Evolutionary conservation across 306 rosid species (phyloP), one percentile per base, ranked within the genome.

Genomic region (Inga leiocalycina): DNA sequence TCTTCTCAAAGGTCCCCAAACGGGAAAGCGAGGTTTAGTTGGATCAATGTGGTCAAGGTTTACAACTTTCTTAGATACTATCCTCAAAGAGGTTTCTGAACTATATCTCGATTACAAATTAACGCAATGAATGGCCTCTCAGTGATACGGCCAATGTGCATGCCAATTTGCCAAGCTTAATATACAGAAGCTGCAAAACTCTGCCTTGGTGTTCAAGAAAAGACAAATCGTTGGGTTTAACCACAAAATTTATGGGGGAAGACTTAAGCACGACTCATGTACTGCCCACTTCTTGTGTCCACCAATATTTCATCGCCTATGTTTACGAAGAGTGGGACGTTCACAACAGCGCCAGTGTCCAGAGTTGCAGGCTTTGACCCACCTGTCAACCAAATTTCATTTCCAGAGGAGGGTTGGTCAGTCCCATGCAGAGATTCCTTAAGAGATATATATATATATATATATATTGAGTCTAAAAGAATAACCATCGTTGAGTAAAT

Each of bases 301-400:
- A 94, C 91, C 83, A 94, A 30, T 72, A 94, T 90, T 78, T 89
- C 90, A 5, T 97, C 99, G 5, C 98, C 95, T 19, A 75, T n/a
- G 81, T 89, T 94, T 74, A 97, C 80, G 77, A 94, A 97, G 83
- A 92, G 88, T 4, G 99, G 99, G 73, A 92, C 99, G 83, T 84
- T 91, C 54, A 97, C 98, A 35, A 90, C 78, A 39, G 97, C 89
- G 12, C 97, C 98, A 0, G 99, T 97, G 81, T 97, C 98, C 4
- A 97, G 95, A 24, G 97, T 97, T 13, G 98, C 99, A 39, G 97
- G 97, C 90, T 91, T 96, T 72, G 97, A 44, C 83, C 98, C 98
- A 81, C 99, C 99, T 94, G 94, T 79, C 12, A 75, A 83, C 64
- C 78, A 82, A 79, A 82, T 75, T 83, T 80, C 64, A 34, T 75